Base-by-base conservation (phyloP, 2,329 filamentous ascomycete species). In the Colletotrichum sp. region DNA sequence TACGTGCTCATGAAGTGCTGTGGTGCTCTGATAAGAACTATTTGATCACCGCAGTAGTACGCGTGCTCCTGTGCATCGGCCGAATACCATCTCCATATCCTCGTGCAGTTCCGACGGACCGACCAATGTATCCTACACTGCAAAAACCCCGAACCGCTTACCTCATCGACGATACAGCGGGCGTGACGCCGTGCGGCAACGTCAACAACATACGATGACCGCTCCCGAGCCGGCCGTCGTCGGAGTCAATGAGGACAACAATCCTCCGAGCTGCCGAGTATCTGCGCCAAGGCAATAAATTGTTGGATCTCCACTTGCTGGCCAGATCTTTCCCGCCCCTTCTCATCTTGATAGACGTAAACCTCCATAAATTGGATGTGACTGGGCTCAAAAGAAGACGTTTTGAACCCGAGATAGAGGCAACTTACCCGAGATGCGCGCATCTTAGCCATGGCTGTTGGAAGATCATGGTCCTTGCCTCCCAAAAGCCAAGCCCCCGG, bases 171-270 rank as follows among this genome's bases (percentile, higher is more conserved):
- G 34, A 15, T 30, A 9, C 48, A 58, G 18, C 22, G 48, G 30
- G 65, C 39, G 62, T 52, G 39, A 27, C 16, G 62, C n/a, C 43
- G 39, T 66, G 27, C 62, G 25, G n/a, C 36, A 48, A 66, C 34
- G 27, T 60, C 66, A 65, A 60, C 16, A 74, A 74, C 71, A 30
- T 74, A 66, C 71, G 71, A 74, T 74, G 48, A 12, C 12, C 5
- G n/a, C 34, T 58, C 18, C 32, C n/a, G n/a, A 34, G 27, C 16
- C 16, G 64, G 32, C 30, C 36, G 67, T 25, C 55, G 67, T 18
- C 55, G 36, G 67, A 39, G 36, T 39, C 36, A 39, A 18, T 30
- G 55, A 70, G 27, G 22, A 27, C 16, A 62, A 52, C 8, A 34
- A 25, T 30, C 36, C 56, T 70, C 67, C 56, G 36, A n/a, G 30